phyloP scores from a whole-genome alignment of 257 asterid genomes.

The Solanum habrochaites region DNA sequence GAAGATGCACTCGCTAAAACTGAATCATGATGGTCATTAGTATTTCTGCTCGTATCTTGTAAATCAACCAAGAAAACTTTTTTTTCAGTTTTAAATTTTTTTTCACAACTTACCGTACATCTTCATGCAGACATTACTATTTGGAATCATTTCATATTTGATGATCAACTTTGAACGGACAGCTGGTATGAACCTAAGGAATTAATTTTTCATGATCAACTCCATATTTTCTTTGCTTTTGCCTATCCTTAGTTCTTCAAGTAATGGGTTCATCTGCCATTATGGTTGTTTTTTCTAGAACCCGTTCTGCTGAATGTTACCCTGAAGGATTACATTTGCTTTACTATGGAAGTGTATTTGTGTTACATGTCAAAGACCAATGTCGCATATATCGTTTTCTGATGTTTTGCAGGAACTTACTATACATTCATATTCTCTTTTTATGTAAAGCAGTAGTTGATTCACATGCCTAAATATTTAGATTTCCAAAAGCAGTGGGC shows the following conservation, averaged over 20 bases:
- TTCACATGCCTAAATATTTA: neutral
- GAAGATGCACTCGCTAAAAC: neutral
- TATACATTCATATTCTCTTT: neutral
- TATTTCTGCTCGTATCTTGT: neutral
- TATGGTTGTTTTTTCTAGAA: neutral
- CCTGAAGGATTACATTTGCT: neutral
- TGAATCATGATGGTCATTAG: neutral
- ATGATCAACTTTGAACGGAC: conserved; percentile 79
- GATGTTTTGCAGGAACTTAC: neutral
- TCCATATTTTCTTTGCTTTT: neutral
- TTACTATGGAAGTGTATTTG: neutral
- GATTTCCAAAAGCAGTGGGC: neutral
- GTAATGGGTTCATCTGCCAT: neutral
- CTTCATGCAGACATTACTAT: conserved; percentile 49
- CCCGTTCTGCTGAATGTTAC: neutral
- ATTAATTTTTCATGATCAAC: neutral
- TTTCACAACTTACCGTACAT: too few relatives aligned
- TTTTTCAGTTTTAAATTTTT: too few relatives aligned
- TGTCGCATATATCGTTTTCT: neutral
- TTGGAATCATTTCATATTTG: conserved; percentile 68
- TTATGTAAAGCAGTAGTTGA: neutral
- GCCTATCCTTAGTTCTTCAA: neutral
- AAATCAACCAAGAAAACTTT: neutral
- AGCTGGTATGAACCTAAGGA: conserved; percentile 26
- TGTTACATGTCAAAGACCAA: neutral